Evolutionary conservation across 176 grass and related monocot genomes (phyloP).

Genomic region (Secale cereale): DNA sequence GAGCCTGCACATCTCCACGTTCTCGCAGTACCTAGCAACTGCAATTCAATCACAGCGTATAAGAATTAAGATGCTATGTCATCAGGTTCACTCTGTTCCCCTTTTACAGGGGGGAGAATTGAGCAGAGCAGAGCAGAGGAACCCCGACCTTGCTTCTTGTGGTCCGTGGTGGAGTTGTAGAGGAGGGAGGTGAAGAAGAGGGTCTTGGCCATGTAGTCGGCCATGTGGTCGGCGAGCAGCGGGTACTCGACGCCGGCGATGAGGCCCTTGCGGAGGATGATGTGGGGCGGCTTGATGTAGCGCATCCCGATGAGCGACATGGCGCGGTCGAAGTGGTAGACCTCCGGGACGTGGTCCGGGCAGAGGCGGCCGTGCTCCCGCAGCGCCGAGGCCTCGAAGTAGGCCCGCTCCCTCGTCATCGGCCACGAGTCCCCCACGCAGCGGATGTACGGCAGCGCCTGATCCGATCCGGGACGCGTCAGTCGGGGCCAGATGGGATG

Average conservation of each 20-base stretch:
- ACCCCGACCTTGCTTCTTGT: slow-evolving; percentile 71
- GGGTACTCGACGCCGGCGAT: slow-evolving; percentile 86
- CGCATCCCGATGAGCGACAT: slow-evolving; percentile 93
- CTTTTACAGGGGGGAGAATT: too few species aligned
- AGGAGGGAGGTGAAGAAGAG: slow-evolving; percentile 89
- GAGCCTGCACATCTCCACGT: slow-evolving; percentile 86
- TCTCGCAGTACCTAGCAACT: slow-evolving; percentile 87
- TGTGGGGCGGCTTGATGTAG: slow-evolving; percentile 80
- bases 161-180: slow-evolving; percentile 67
- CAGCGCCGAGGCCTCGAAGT: slow-evolving; percentile 75
- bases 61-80: background rate
- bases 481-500: background rate
- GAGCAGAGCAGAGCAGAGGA: background rate
- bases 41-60: background rate
- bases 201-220: slow-evolving; percentile 76
- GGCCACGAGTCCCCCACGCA: slow-evolving; percentile 79
- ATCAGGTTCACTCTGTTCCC: background rate
- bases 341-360: slow-evolving; percentile 78
- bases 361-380: slow-evolving; percentile 63
- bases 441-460: slow-evolving; percentile 91
- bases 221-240: slow-evolving; percentile 74
- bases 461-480: background rate
- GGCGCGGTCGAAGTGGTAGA: slow-evolving; percentile 85
- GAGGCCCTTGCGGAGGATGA: slow-evolving; percentile 95
- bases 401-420: slow-evolving; percentile 87